Evolutionary conservation across 805 yeast genomes (phyloP), one percentile per base, ranked within the genome.

Genomic region (Maudiozyma bulderi): DNA sequence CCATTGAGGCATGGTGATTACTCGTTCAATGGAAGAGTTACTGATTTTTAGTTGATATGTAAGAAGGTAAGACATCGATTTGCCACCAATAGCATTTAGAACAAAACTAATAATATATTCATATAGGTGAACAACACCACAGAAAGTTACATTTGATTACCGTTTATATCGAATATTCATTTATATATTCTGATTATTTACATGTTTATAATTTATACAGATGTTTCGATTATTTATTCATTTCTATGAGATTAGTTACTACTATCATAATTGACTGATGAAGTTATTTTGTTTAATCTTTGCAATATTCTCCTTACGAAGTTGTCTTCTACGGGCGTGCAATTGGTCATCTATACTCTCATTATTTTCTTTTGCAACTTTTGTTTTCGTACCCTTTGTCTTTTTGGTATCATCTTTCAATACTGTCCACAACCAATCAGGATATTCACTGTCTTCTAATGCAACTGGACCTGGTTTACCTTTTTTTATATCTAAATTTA

Each of bases 11-110:
- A 87, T 58, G 89, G 89, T 14, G 98, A 90, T 59, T 93, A 95
- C 79, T 83, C 96, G 8, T 93, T 84, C 66, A 91, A 93, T 61
- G 99, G 99, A 0, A 78, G 98, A 62, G 96, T 88, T 32, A 91
- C 98, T 1, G 99, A 93, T 65, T 93, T 93, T 61, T 93, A 67
- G 63, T 6, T 2, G 29, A 10, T 30, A 11, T 26, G 8, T 32
- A 1, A n/a, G 15, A 7, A 10, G 14, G 6, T 39, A 8, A 6
- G 7, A 20, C 30, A 20, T 20, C 26, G 26, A 4, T 3, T 20
- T 20, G 4, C 26, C 2, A 20, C 26, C 26, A 20, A 20, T 20
- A 20, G 2, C 26, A 20, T 20, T 20, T 20, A 20, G 26, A 20
- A 20, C 26, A 20, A 20, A 20, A 20, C 26, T 20, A 20, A 20